Evolutionary conservation across 2,329 filamentous ascomycete genomes (phyloP), one percentile per base, ranked within the genome.

Genomic region (Helminthosporium solani): DNA sequence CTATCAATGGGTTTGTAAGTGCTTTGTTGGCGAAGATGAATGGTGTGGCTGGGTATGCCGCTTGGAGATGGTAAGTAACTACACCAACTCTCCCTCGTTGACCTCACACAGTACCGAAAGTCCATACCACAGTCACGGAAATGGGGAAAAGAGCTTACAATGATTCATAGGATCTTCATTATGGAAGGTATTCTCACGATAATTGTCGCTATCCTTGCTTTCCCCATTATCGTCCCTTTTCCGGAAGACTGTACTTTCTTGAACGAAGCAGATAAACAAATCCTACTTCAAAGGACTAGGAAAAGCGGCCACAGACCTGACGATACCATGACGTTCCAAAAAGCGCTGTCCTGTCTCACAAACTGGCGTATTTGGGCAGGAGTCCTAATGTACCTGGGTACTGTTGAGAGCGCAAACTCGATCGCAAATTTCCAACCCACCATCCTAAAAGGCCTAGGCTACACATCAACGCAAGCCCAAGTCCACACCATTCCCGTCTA

Each of bases 161-260:
- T n/a, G n/a, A n/a, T n/a, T n/a, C n/a, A 12, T 16, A 64, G 63
- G 63, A 83, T 84, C 55, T 83, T 83, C 68, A 81, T 83, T 66
- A 82, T 83, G 49, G 80, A 83, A 56, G 81, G 80, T 1, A 57
- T 79, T 33, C 50, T 81, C 43, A 83, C 80, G 5, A 69, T 77
- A 34, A 49, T 75, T 44, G 53, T 79, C 30, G 79, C 76, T 2
- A 23, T 73, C 2, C 44, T 70, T 0, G 76, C 76, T 1, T 78
- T 75, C 9, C 68, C 78, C 40, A 67, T 78, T 52, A 72, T 83
- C 55, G 77, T 78, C 0, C 73, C 74, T 1, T 74, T 68, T 9
- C 79, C 80, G 0, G 68, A 70, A 18, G 63, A 72, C 1, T 76
- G 75, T 25, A 72, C 66, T n/a, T 78, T 77, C 53, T 67, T 84